These are phyloP conservation scores for Vitellaria paradoxa DNA, from an alignment of 179 eudicot species.

Conservation along the genomic window DNA sequence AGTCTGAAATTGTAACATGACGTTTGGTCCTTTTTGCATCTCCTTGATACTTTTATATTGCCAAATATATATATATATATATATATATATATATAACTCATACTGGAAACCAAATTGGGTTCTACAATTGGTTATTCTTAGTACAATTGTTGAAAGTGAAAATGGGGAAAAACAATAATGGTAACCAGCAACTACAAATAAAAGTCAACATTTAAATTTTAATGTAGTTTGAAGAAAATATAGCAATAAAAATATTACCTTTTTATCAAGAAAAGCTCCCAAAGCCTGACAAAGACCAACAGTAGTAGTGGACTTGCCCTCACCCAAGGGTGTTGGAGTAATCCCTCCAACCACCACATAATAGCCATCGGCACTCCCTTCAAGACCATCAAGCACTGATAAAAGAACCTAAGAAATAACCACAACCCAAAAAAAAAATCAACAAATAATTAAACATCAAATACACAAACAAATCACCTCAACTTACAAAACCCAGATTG, in stretches of 20 bases:
- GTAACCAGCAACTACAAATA: neutral
- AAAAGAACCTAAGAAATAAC: slow-evolving; percentile 58
- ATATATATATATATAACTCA: too few relatives aligned
- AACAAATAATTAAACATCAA: neutral
- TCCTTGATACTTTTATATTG: too few relatives aligned
- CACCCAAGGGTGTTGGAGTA: slow-evolving; percentile 97
- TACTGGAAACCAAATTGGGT: neutral
- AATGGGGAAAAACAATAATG: neutral
- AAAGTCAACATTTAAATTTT: neutral
- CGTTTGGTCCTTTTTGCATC: too few relatives aligned
- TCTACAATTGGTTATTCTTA: neutral
- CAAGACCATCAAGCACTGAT: slow-evolving; percentile 68
- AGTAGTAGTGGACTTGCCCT: slow-evolving; percentile 96
- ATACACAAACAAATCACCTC: neutral
- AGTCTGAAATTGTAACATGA: too few relatives aligned
- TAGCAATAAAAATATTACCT: slow-evolving; percentile 37
- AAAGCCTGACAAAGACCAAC: slow-evolving; percentile 97
- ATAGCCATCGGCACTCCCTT: slow-evolving; percentile 74
- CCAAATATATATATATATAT: too few relatives aligned
- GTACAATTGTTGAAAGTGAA: neutral
- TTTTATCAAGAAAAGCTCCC: slow-evolving; percentile 96
- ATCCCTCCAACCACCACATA: slow-evolving; percentile 99
- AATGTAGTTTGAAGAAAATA: neutral
- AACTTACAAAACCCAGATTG: slow-evolving; percentile 33
- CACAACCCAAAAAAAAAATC: neutral